Evolutionary conservation across 2,329 filamentous ascomycete species (phyloP), one percentile per base, ranked within the genome.

Genomic region (Neofusicoccum umdonicola): DNA sequence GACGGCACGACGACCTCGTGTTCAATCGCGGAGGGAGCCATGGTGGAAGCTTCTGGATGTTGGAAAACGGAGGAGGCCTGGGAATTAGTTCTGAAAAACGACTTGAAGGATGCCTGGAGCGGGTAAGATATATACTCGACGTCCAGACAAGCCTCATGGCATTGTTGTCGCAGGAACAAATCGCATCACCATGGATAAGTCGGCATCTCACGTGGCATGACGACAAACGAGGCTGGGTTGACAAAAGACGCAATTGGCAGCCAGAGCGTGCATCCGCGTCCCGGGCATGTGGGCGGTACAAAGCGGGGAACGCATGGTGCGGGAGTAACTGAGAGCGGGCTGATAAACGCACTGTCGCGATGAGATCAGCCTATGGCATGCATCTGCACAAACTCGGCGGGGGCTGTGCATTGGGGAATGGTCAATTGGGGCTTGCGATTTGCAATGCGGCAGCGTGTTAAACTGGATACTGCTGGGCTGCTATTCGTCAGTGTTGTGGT

Each of bases 1-100:
- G 54, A 45, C 12, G 37, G 63, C 27, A 65, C 63, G 11, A 45
- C 45, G 11, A 65, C 45, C n/a, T 65, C 63, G 4, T 65, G 63
- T 34, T 65, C 63, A n/a, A 65, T 44, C 17, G 54, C 54, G 8
- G 56, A 50, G 15, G 63, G 63, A n/a, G 63, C 63, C 63, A 65
- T 65, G 35, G 5, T 39, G 8, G 42, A 4, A n/a, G 4, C 4
- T 34, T 19, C 12, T n/a, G 15, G 12, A 2, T 37, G 37, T 22
- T 60, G 17, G 2, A 12, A 15, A 22, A 22, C 22, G 17, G 52
- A 13, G 19, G n/a, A 12, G n/a, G 37, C 3, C 39, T 44, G 22
- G 15, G 51, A 11, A 13, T 31, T n/a, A 41, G n/a, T 12, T 31
- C 11, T 31, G 22, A 15, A 39, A 45, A 45, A 19, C 22, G 41